Evolutionary conservation across 2,329 filamentous ascomycete species (phyloP).

Genomic region (Aspergillus pseudotamarii): DNA sequence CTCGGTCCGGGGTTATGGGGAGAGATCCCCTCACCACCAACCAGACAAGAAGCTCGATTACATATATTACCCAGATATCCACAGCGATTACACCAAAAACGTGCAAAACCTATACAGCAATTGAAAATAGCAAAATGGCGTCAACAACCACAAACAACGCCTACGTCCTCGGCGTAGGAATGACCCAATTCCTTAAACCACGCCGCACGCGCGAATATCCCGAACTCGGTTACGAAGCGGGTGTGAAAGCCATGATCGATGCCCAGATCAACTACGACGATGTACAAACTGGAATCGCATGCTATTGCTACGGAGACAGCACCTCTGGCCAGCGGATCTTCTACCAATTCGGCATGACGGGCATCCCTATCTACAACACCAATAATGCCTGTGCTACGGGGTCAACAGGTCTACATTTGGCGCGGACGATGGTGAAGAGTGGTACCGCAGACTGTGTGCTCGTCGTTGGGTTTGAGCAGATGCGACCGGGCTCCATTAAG

Average conservation of each 20-base stretch:
- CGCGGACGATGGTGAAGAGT: slow-evolving; percentile 72
- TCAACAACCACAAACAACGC: not conserved
- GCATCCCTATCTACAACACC: slow-evolving; percentile 94
- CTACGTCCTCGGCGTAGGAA: slow-evolving; percentile 94
- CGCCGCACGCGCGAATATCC: slow-evolving; percentile 91
- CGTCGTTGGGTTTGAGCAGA: slow-evolving; percentile 97
- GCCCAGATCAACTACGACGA: slow-evolving; percentile 90
- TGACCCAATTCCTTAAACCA: slow-evolving; percentile 99
- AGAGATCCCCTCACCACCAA: not conserved
- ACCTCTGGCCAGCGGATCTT: slow-evolving; percentile 95
- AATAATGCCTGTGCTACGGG: slow-evolving; percentile 98
- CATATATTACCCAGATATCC: not conserved
- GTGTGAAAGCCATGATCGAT: slow-evolving; percentile 77
- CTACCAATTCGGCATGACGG: slow-evolving; percentile 97
- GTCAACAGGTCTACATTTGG: slow-evolving; percentile 85
- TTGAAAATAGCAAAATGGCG: not conserved
- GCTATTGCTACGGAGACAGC: slow-evolving; percentile 94
- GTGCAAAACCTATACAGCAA: not conserved
- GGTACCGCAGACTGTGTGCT: slow-evolving; percentile 86
- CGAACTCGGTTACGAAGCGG: slow-evolving; percentile 88
- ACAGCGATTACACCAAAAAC: not conserved
- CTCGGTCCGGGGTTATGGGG: not conserved
- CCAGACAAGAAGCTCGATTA: not conserved
- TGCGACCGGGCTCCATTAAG: slow-evolving; percentile 69
- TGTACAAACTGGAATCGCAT: slow-evolving; percentile 91